Conservation (phyloP, 495 filamentous ascomycete genomes). For the Jackrogersella multiformis region DNA sequence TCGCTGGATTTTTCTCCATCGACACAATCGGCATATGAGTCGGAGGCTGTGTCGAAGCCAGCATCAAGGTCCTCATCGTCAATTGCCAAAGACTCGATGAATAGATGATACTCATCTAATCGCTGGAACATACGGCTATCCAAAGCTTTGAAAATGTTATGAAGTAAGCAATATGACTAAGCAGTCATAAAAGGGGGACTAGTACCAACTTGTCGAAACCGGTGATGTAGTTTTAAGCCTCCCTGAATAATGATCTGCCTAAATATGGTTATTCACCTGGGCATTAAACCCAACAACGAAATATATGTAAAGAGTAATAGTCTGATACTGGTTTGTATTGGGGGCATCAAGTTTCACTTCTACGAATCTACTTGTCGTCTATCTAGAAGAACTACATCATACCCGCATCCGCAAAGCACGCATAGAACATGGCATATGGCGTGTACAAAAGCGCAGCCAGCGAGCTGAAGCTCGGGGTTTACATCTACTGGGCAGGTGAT, state of each 20-base stretch:
- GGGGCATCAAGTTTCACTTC: neutral
- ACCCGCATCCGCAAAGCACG: neutral
- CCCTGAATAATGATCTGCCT: conserved; percentile 8
- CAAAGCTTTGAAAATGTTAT: no score
- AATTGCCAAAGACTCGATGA: no score
- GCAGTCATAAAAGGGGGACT: neutral
- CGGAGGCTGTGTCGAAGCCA: no score
- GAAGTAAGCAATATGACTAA: no score
- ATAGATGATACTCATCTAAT: no score
- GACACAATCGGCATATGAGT: no score
- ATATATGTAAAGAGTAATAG: no score
- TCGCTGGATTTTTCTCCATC: no score
- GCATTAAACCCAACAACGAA: neutral
- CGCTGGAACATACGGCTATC: no score
- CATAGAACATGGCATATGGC: neutral
- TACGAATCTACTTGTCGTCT: conserved; percentile 19
- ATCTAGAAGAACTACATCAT: conserved; percentile 15
- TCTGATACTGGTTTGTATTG: neutral
- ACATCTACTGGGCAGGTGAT: neutral
- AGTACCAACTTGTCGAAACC: neutral
- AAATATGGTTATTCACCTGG: neutral
- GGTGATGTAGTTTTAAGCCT: neutral
- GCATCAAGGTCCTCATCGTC: no score
- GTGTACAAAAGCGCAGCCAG: neutral
- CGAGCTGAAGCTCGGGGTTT: neutral